Base-by-base conservation (phyloP, 306 rosid species). In the Amphicarpaea edgeworthii region DNA sequence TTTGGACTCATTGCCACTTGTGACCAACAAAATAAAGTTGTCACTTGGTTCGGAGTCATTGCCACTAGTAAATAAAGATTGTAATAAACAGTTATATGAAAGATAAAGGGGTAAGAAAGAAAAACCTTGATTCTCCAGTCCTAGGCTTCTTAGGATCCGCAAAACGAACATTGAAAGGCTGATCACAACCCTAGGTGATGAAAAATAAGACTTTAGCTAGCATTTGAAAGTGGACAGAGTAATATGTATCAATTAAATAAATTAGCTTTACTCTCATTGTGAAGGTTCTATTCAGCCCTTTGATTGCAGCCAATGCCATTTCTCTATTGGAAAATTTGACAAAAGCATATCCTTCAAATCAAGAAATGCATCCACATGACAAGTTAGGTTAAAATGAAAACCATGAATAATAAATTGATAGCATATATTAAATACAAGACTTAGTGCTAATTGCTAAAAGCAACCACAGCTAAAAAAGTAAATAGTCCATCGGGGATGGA, bases 121-220 rank as follows among this genome's bases (percentile, higher is more conserved):
- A 71, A 30, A 80, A 95, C 98, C 98, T 95, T 81, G 79, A 68
- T 30, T 95, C 97, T 75, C 88, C 89, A 30, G 57, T 55, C 85
- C 76, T 85, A 11, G 87, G 90, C 86, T 88, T 95, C 88, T 89
- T 95, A 68, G 97, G 96, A 24, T 90, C 97, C 55, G 97, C 98
- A 89, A 89, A 85, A 77, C 97, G 98, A 86, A 95, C 97, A 86
- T 73, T 66, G 72, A 95, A 69, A 34, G 98, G 96, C 78, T 81
- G 86, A 73, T 86, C 86, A 85, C 96, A 89, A 81, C 97, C 97
- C 98, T 95, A 71, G 32, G 53, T 50, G 58, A 70, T 70, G 24
- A 72, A 73, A 65, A 40, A 72, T 60, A 68, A 51, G 55, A 80
- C 74, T 54, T 68, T n/a, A 87, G 68, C 58, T 37, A 66, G 63